Conservation (phyloP, 306 rosid species). For the Fagus sylvatica region DNA sequence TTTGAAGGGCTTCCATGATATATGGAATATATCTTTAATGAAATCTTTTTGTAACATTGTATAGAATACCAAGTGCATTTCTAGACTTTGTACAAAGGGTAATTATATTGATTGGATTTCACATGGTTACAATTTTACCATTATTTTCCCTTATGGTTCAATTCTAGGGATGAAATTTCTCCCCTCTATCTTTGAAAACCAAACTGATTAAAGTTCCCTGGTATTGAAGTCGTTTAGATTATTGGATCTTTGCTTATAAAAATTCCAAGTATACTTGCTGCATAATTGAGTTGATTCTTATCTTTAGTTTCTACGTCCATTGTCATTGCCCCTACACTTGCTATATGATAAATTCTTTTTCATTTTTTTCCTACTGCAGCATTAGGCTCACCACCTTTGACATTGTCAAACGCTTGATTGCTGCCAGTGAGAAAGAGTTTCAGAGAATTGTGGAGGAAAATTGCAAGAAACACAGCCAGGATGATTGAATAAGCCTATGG, state of each 20-base stretch:
- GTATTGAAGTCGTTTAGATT: not conserved
- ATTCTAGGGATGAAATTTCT: not conserved
- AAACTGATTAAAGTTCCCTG: constrained; percentile 4
- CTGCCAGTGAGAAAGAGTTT: constrained; percentile 69
- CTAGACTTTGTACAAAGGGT: not conserved
- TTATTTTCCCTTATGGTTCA: not conserved
- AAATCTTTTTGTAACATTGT: no score
- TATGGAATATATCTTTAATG: no score
- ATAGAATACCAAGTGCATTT: constrained; percentile 11
- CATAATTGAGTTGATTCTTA: not conserved
- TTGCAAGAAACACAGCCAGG: constrained; percentile 48
- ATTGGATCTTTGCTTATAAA: not conserved
- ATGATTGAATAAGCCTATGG: constrained; percentile 23
- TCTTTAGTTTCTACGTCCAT: not conserved
- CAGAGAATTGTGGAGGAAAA: constrained; percentile 74
- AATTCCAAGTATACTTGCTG: not conserved
- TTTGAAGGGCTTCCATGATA: not conserved
- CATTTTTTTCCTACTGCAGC: constrained; percentile 53
- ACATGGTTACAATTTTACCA: constrained; percentile 5
- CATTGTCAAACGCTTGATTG: constrained; percentile 65
- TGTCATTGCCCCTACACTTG: not conserved
- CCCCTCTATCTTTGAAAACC: not conserved
- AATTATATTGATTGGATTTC: not conserved
- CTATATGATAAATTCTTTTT: constrained; percentile 15
- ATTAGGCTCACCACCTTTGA: constrained; percentile 87